phyloP scores from a whole-genome alignment of 306 rosid genomes.

The Coriaria nepalensis region DNA sequence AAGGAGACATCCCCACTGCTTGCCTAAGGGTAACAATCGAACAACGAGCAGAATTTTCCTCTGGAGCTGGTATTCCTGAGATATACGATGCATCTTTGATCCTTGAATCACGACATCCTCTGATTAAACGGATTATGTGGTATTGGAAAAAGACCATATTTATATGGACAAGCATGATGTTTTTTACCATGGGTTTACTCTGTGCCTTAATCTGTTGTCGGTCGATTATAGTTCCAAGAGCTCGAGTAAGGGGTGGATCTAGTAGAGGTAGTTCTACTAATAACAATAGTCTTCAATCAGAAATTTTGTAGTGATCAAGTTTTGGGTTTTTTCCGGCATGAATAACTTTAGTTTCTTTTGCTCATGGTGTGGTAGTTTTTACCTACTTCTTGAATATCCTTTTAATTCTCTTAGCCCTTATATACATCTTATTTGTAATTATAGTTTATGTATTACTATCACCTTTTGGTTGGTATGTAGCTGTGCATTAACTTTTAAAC shows the following conservation, averaged over 20 bases:
- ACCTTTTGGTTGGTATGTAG: no score
- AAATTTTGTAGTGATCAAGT: background rate
- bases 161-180: slow-evolving; percentile 47
- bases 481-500: no score
- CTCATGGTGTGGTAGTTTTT: no score
- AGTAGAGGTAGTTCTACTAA: slow-evolving; percentile 11
- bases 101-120: slow-evolving; percentile 51
- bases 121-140: slow-evolving; percentile 52
- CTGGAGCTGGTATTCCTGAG: slow-evolving; percentile 83
- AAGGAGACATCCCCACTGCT: slow-evolving; percentile 48
- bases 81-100: slow-evolving; percentile 51
- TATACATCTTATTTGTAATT: no score
- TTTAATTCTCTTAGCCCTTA: no score
- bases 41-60: slow-evolving; percentile 51
- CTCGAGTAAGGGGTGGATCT: slow-evolving; percentile 33
- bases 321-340: no score
- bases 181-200: slow-evolving; percentile 34
- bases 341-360: no score
- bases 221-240: slow-evolving; percentile 39
- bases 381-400: no score
- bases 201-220: slow-evolving; percentile 49
- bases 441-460: no score
- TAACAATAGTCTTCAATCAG: slow-evolving; percentile 1
- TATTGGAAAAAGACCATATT: slow-evolving; percentile 63
- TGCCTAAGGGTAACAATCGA: slow-evolving; percentile 61